A percentile compares a stretch with the other conserved stretches of the same genome.
phyloP scores from a whole-genome alignment of 148 eudicot species.

The Talinum fruticosum region DNA sequence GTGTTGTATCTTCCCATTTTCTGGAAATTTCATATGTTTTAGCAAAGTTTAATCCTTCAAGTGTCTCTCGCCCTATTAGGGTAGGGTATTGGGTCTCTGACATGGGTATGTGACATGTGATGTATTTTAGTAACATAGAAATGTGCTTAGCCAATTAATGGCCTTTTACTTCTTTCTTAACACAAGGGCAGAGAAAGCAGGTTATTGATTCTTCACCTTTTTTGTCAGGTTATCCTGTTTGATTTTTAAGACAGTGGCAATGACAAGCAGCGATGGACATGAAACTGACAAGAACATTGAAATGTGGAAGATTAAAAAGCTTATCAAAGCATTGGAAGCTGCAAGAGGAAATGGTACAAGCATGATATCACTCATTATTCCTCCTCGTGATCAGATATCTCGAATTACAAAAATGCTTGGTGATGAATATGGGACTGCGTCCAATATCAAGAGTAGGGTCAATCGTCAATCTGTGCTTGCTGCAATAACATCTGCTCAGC shows the following conservation, averaged over 20 bases:
- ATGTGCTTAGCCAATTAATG: background rate
- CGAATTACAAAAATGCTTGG: slow-evolving; percentile 22
- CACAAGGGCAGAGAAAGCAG: background rate
- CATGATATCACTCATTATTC: slow-evolving; percentile 30
- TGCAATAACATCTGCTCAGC: slow-evolving; percentile 31
- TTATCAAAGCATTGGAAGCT: slow-evolving; percentile 28
- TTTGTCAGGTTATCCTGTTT: background rate
- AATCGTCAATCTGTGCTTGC: slow-evolving; percentile 28
- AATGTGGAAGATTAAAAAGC: slow-evolving; percentile 28
- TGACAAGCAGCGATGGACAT: slow-evolving; percentile 17
- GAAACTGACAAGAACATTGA: slow-evolving; percentile 23
- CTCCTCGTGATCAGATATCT: slow-evolving; percentile 28
- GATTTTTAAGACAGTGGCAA: slow-evolving; percentile 11
- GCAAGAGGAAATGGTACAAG: slow-evolving; percentile 32
- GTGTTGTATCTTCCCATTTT: background rate
- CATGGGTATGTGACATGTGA: background rate
- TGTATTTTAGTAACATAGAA: background rate
- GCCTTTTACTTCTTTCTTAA: background rate
- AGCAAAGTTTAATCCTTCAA: background rate
- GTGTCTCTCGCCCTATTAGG: background rate
- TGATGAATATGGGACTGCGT: slow-evolving; percentile 27
- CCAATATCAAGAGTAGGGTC: slow-evolving; percentile 25
- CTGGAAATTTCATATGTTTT: too few relatives aligned
- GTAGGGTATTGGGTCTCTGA: too few relatives aligned
- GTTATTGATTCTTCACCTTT: background rate